Evolutionary conservation across 176 grass and related monocot species (phyloP), one percentile per base, ranked within the genome.

Genomic region (Raddia guianensis): DNA sequence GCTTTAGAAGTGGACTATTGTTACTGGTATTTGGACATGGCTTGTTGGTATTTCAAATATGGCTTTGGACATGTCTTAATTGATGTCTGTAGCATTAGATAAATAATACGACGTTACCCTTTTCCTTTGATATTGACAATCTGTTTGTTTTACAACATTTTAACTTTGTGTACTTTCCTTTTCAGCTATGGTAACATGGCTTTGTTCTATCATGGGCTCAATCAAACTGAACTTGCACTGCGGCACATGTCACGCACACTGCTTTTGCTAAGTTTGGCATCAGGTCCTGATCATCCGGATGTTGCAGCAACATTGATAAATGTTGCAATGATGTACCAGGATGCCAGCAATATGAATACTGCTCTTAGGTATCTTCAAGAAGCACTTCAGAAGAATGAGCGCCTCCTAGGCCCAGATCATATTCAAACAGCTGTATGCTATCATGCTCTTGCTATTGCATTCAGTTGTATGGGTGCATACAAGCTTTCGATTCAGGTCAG

Each of bases 181-280:
- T 93, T 74, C 82, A 99, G 96, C 86, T 99, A 99, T n/a, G 96
- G 90, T 65, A 99, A 99, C 72, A 99, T 99, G 96, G 96, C 92
- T 20, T 86, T 95, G 56, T 99, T 99, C 89, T 99, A 99, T 72
- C 96, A 99, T 81, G 89, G 88, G 52, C 81, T 99, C 47, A 99
- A 95, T 81, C 92, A 99, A 74, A 92, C 88, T 47, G 92, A 99
- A 85, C 84, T 99, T 18, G 96, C 96, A 4, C 75, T 99, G 45
- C 81, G 86, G 15, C 96, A 99, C 72, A 95, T 99, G 92, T 99
- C 92, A 56, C 90, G 90, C 37, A 91, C 96, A 16, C 68, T 99
- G 61, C 72, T 93, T 19, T 62, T 99, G 63, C 82, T 95, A 80
- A 93, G 90, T 87, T 87, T 99, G 77, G 89, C 92, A 12, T 95